phyloP scores from a whole-genome alignment of 768 basidiomycete genomes.

The Mycena latifolia region DNA sequence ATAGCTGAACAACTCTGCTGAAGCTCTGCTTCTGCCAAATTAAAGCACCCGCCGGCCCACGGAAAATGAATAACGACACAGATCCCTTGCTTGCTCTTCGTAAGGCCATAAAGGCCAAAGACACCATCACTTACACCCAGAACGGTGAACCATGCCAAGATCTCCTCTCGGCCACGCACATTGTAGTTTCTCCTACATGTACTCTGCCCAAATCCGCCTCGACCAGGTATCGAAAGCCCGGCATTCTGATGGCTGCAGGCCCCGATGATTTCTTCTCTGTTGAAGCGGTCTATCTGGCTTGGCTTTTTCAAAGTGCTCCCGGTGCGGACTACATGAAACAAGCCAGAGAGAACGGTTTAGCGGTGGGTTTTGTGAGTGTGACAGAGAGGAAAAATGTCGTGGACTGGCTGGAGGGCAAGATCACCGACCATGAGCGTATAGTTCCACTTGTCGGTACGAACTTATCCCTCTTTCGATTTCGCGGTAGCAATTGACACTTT shows the following conservation, averaged over 20 bases:
- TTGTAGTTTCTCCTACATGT: conserved; percentile 65
- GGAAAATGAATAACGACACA: conserved; percentile 20
- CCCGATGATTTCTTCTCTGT: conserved; percentile 81
- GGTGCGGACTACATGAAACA: conserved; percentile 93
- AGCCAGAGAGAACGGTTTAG: conserved; percentile 79
- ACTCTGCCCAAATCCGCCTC: conserved; percentile 78
- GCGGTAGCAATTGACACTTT: conserved; percentile 16
- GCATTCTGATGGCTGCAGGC: conserved; percentile 54
- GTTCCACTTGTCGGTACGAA: conserved; percentile 56
- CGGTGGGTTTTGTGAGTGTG: conserved; percentile 83
- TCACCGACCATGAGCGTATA: conserved; percentile 62
- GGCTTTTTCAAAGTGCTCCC: conserved; percentile 77
- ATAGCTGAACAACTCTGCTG: no score
- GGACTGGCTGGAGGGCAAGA: conserved; percentile 84
- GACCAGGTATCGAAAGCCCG: conserved; percentile 84
- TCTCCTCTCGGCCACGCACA: conserved; percentile 71
- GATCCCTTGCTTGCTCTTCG: conserved; percentile 72
- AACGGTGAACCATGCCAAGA: conserved; percentile 56
- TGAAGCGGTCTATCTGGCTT: conserved; percentile 89
- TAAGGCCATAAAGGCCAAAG: conserved; percentile 70
- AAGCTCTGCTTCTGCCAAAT: no score
- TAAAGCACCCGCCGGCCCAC: no score
- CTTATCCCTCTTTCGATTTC: background rate
- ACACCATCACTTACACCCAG: conserved; percentile 62
- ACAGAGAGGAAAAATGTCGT: conserved; percentile 89